phyloP scores from a whole-genome alignment of 2,329 filamentous ascomycete species.

The Colletotrichum godetiae region DNA sequence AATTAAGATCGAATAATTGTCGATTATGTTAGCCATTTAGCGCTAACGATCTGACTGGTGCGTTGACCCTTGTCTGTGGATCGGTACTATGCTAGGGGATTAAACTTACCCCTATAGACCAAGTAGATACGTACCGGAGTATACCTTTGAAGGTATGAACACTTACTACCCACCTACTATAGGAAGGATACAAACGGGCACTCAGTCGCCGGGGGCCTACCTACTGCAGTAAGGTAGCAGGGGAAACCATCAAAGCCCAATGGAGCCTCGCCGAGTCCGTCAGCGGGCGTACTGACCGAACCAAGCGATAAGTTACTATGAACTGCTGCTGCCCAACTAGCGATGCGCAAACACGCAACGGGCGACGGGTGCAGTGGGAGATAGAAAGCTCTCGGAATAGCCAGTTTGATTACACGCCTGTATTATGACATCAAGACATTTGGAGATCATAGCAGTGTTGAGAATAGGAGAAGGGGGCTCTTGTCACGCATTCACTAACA shows the following conservation, averaged over 20 bases:
- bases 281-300: conserved; percentile 18
- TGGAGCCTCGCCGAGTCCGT: conserved; percentile 11
- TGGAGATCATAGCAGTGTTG: not conserved
- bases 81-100: too few species aligned
- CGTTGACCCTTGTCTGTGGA: too few species aligned
- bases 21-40: too few species aligned
- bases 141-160: not conserved
- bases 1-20: too few species aligned
- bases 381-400: not conserved
- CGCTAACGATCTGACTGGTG: too few species aligned
- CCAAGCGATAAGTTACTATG: not conserved
- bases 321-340: conserved; percentile 14
- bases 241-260: conserved; percentile 8
- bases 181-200: not conserved
- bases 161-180: too few species aligned
- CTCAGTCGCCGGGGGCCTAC: too few species aligned
- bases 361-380: not conserved
- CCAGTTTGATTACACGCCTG: not conserved
- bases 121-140: conserved; percentile 9
- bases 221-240: not conserved
- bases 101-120: too few species aligned
- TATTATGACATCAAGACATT: not conserved
- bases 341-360: not conserved
- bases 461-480: not conserved
- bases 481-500: not conserved